phyloP scores from a whole-genome alignment of 2,329 filamentous ascomycete genomes.

The Ceratocystis papillata region DNA sequence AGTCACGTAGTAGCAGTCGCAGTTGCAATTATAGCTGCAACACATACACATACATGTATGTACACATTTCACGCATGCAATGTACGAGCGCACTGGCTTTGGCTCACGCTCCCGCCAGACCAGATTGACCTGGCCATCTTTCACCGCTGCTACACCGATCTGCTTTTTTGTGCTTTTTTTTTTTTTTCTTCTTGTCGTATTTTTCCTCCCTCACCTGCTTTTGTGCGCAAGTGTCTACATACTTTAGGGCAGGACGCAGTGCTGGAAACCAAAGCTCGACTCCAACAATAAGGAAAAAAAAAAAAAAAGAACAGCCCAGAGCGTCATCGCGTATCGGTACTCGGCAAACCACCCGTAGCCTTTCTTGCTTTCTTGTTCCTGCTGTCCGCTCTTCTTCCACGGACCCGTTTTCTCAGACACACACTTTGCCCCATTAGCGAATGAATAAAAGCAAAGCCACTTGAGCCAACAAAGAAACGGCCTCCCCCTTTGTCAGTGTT shows the following conservation, averaged over 20 bases:
- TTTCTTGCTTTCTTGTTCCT: neutral
- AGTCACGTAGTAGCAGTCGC: neutral
- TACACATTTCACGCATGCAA: neutral
- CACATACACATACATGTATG: slow-evolving; percentile 5
- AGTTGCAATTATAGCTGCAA: neutral
- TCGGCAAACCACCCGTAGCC: neutral
- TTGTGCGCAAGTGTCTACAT: neutral
- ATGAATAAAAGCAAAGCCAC: neutral
- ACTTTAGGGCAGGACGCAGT: neutral
- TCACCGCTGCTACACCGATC: too few relatives aligned
- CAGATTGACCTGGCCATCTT: neutral
- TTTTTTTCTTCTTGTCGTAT: neutral
- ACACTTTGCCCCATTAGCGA: neutral
- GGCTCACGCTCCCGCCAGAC: neutral
- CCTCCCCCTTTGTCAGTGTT: neutral
- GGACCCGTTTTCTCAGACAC: neutral
- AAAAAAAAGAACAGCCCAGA: neutral
- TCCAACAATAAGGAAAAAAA: neutral
- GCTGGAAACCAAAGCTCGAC: neutral
- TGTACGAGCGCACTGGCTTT: neutral
- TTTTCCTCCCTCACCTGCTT: neutral
- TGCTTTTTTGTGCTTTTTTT: too few relatives aligned
- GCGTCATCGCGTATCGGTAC: slow-evolving; percentile 1
- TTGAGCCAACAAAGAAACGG: neutral
- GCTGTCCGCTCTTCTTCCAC: neutral